Evolutionary conservation across 345 rosid species (phyloP).

Genomic region (Moricandia arvensis): DNA sequence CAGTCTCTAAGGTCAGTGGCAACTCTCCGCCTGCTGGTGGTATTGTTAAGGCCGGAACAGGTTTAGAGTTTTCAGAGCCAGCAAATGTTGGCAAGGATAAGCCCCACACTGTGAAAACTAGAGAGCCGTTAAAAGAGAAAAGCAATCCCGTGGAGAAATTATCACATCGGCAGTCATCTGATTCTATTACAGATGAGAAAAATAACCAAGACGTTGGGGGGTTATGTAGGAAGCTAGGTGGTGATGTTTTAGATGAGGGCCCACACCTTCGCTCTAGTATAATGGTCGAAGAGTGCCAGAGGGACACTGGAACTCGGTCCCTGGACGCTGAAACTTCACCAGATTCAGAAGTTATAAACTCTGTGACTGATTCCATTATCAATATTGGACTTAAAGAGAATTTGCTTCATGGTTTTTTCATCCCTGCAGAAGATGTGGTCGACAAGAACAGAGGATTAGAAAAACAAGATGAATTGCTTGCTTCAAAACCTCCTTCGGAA

Average conservation of each 20-base stretch:
- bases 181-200: constrained; percentile 39
- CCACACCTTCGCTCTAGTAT: constrained; percentile 33
- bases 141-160: constrained; percentile 35
- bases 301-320: constrained; percentile 44
- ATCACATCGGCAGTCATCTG: constrained; percentile 29
- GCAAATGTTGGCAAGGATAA: constrained; percentile 34
- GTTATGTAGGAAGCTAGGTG: constrained; percentile 42
- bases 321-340: constrained; percentile 89
- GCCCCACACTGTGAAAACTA: constrained; percentile 37
- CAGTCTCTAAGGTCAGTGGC: constrained; percentile 44
- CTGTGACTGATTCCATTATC: constrained; percentile 56
- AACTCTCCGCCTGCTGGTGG: constrained; percentile 38
- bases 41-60: constrained; percentile 27
- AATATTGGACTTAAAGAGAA: constrained; percentile 45
- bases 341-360: constrained; percentile 94
- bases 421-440: constrained; percentile 38
- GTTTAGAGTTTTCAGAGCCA: constrained; percentile 36
- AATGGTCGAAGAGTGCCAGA: constrained; percentile 43
- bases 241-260: constrained; percentile 42
- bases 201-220: constrained; percentile 37
- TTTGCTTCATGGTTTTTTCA: constrained; percentile 39
- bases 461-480: constrained; percentile 42
- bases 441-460: constrained; percentile 48
- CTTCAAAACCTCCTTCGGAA: constrained; percentile 32
- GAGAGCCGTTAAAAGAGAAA: constrained; percentile 25